Evolutionary conservation across 2,329 filamentous ascomycete species (phyloP).

Genomic region (Verticillium dahliae): DNA sequence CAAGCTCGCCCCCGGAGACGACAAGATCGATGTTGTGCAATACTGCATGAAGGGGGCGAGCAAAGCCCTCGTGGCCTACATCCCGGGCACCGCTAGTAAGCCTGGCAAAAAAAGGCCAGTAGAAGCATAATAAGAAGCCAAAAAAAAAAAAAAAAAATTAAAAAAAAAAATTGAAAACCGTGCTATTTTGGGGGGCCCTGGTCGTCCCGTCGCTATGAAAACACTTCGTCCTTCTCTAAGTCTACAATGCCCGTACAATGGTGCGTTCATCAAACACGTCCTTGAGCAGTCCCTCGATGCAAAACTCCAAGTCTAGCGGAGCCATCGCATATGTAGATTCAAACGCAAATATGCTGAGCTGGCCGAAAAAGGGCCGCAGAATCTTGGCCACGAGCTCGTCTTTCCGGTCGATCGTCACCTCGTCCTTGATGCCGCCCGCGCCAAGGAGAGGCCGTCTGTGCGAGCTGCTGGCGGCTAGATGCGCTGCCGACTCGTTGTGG

Average conservation of each 20-base stretch:
- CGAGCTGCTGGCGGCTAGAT: constrained; percentile 25
- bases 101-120: not conserved
- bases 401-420: constrained; percentile 50
- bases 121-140: too few relatives aligned
- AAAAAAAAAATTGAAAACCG: not conserved
- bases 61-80: constrained; percentile 67
- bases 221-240: not conserved
- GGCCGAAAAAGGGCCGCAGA: constrained; percentile 80
- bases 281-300: constrained; percentile 56
- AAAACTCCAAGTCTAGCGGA: constrained; percentile 56
- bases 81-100: constrained; percentile 28
- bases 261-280: constrained; percentile 77
- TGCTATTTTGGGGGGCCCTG: not conserved
- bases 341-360: constrained; percentile 88
- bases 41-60: constrained; percentile 89
- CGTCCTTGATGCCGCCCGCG: constrained; percentile 46
- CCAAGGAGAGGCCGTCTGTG: constrained; percentile 44
- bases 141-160: too few relatives aligned
- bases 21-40: constrained; percentile 70
- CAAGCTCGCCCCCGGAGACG: constrained; percentile 37
- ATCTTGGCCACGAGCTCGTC: constrained; percentile 70
- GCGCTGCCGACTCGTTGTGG: constrained; percentile 29
- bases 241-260: constrained; percentile 52
- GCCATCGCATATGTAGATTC: constrained; percentile 89
- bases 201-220: not conserved